Percentiles rank a stretch among this genome's conserved stretches.
Evolutionary conservation across 2,329 filamentous ascomycete species (phyloP).

Genomic region (Colletotrichum sublineola): DNA sequence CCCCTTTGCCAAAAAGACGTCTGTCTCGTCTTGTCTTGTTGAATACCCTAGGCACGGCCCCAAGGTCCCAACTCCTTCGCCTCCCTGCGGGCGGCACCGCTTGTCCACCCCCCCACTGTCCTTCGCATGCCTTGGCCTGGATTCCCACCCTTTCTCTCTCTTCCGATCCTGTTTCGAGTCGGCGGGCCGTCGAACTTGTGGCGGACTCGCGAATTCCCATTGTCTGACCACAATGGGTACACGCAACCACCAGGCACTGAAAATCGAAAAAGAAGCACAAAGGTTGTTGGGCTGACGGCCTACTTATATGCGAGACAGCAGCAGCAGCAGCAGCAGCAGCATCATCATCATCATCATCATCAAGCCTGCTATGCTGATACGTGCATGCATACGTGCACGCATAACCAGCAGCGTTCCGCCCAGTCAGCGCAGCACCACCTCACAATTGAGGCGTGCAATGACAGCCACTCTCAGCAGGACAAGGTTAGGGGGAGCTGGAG

Average conservation of each 20-base stretch:
- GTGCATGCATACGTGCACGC: not conserved
- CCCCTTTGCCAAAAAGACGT: slow-evolving; percentile 36
- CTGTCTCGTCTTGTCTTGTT: slow-evolving; percentile 14
- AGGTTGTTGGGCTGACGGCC: slow-evolving; percentile 20
- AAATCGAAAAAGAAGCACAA: not conserved
- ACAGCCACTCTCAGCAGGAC: slow-evolving; percentile 11
- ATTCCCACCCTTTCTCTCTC: not conserved
- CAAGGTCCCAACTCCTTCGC: slow-evolving; percentile 17
- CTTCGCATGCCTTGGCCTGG: slow-evolving; percentile 24
- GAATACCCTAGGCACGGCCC: slow-evolving; percentile 1
- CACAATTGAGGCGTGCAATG: slow-evolving; percentile 30
- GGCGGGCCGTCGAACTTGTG: slow-evolving; percentile 26
- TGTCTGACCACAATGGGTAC: not conserved
- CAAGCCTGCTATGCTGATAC: not conserved
- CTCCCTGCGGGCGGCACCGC: slow-evolving; percentile 4
- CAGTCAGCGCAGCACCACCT: slow-evolving; percentile 13
- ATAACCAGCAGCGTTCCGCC: slow-evolving; percentile 7
- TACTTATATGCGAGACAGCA: slow-evolving; percentile 19
- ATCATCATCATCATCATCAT: not conserved
- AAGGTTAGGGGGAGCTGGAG: slow-evolving; percentile 29
- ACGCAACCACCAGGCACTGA: not conserved
- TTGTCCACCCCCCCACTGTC: slow-evolving; percentile 17
- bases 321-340: not conserved
- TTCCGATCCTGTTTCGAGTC: slow-evolving; percentile 21
- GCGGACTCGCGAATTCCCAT: slow-evolving; percentile 27